Conservation (phyloP, 306 rosid species). For the Pyrus pyrifolia region DNA sequence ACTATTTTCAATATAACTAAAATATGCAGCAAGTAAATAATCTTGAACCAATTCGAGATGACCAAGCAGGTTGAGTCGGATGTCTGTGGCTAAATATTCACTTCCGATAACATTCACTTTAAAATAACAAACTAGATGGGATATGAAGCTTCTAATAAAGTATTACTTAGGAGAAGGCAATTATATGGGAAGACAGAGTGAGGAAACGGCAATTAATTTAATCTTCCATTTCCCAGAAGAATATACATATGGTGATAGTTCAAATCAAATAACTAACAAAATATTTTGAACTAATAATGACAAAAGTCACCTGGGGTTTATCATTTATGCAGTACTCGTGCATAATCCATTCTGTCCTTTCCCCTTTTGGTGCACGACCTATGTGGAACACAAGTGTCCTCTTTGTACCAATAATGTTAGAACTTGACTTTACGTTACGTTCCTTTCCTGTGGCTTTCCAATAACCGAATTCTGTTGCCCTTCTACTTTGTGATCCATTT, state of each 20-base stretch:
- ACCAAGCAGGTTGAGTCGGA: background rate
- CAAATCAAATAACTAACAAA: background rate
- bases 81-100: background rate
- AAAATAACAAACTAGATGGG: background rate
- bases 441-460: slow-evolving; percentile 99
- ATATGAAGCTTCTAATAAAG: background rate
- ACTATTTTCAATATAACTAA: background rate
- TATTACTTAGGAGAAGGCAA: background rate
- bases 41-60: background rate
- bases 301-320: slow-evolving; percentile 58
- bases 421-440: slow-evolving; percentile 71
- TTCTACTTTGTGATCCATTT: slow-evolving; percentile 78
- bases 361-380: slow-evolving; percentile 95
- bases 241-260: background rate
- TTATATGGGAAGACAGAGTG: background rate
- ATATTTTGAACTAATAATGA: background rate
- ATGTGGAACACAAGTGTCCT: slow-evolving; percentile 85
- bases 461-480: slow-evolving; percentile 86
- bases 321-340: slow-evolving; percentile 73
- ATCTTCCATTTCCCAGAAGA: background rate
- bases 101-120: background rate
- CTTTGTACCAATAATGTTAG: slow-evolving; percentile 68
- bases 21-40: background rate
- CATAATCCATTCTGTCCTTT: slow-evolving; percentile 96
- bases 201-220: background rate